phyloP scores from a whole-genome alignment of 768 basidiomycete genomes.

The Boletus barrowsii region DNA sequence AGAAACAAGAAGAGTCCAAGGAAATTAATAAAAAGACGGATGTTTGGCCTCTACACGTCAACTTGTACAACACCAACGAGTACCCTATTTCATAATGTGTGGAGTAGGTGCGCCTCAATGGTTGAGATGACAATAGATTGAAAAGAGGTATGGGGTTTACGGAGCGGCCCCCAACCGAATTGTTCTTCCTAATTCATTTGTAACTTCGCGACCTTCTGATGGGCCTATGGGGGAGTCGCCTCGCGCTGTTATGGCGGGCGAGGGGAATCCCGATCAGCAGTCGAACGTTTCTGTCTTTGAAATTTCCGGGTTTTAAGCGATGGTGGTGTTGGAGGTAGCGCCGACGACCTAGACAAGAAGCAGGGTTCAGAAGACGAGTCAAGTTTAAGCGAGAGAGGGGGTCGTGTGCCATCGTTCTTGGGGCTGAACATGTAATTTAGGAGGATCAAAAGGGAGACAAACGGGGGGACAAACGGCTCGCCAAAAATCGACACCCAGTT shows the following conservation, averaged over 20 bases:
- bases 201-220: slow-evolving; percentile 20
- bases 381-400: not conserved
- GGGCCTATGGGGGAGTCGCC: not conserved
- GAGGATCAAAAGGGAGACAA: not conserved
- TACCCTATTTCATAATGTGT: slow-evolving; percentile 73
- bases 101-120: slow-evolving; percentile 95
- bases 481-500: too few species aligned
- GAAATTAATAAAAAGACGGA: not conserved
- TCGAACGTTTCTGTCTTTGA: not conserved
- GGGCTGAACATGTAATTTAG: not conserved
- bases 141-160: slow-evolving; percentile 27
- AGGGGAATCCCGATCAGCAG: slow-evolving; percentile 5
- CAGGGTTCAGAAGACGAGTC: not conserved
- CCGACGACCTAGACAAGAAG: not conserved
- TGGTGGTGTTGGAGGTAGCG: not conserved
- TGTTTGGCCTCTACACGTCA: slow-evolving; percentile 13
- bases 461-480: not conserved
- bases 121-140: not conserved
- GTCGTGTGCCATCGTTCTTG: not conserved
- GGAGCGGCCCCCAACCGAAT: not conserved
- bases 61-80: slow-evolving; percentile 27
- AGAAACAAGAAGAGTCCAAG: not conserved
- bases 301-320: not conserved
- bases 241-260: slow-evolving; percentile 5
- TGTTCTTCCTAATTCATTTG: slow-evolving; percentile 1